Conservation (phyloP, 768 basidiomycete genomes). For the Hydnomerulius pinastri region DNA sequence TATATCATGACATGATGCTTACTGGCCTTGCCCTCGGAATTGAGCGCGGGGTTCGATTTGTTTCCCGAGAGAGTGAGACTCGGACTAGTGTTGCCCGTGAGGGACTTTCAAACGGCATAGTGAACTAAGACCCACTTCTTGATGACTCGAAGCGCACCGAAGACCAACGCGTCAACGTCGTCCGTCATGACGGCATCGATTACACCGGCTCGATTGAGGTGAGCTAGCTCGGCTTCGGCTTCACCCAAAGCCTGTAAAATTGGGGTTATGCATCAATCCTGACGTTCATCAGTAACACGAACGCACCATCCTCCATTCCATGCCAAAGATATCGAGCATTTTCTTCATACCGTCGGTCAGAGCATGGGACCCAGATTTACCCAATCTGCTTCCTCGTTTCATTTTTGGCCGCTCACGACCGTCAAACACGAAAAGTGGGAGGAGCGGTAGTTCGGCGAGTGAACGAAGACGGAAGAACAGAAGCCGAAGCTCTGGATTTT, state of each 20-base stretch:
- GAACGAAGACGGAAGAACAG: conserved; percentile 45
- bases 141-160: conserved; percentile 45
- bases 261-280: too few relatives aligned
- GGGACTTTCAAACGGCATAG: not conserved
- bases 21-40: conserved; percentile 25
- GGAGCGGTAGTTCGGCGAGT: conserved; percentile 39
- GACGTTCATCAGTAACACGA: not conserved
- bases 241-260: conserved; percentile 43
- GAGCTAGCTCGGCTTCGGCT: conserved; percentile 51
- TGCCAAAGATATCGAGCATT: conserved; percentile 25
- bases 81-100: conserved; percentile 3
- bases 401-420: conserved; percentile 41
- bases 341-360: conserved; percentile 20
- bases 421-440: conserved; percentile 50
- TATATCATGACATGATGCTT: conserved; percentile 24
- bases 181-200: conserved; percentile 52
- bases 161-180: conserved; percentile 49
- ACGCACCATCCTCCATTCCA: conserved; percentile 30
- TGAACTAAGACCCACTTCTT: conserved; percentile 35
- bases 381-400: conserved; percentile 39
- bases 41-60: conserved; percentile 22
- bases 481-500: conserved; percentile 44
- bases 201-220: conserved; percentile 37
- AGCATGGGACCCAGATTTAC: conserved; percentile 22
- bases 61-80: conserved; percentile 28